Percentiles rank a stretch among this genome's conserved stretches.
These are phyloP conservation scores for Aethionema arabicum DNA, from an alignment of 345 rosid species.

Conservation along the genomic window DNA sequence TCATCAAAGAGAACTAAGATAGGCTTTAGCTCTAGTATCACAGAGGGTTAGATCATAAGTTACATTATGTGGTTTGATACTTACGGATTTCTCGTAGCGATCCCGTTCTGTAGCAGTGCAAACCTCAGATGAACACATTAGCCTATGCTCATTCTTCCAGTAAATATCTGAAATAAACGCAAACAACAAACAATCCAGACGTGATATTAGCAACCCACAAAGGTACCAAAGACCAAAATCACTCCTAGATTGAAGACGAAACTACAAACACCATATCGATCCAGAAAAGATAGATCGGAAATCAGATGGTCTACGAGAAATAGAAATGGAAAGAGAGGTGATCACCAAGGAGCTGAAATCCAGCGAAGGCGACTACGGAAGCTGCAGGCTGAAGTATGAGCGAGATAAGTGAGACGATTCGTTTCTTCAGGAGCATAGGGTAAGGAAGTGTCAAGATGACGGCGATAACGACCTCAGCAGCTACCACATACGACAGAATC, in stretches of 20 bases:
- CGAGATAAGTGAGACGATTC: slow-evolving; percentile 65
- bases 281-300: background rate
- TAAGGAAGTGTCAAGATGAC: slow-evolving; percentile 65
- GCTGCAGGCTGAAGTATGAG: slow-evolving; percentile 70
- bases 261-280: slow-evolving; percentile 1
- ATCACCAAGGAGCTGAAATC: slow-evolving; percentile 74
- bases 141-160: slow-evolving; percentile 88
- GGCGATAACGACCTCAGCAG: slow-evolving; percentile 67
- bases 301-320: background rate
- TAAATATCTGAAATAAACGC: slow-evolving; percentile 54
- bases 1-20: background rate
- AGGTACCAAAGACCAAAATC: slow-evolving; percentile 1
- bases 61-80: slow-evolving; percentile 19
- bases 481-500: slow-evolving; percentile 72
- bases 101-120: slow-evolving; percentile 86
- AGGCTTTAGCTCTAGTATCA: background rate
- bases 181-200: background rate
- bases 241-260: background rate
- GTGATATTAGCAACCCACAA: background rate
- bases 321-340: background rate
- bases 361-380: slow-evolving; percentile 76
- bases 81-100: slow-evolving; percentile 79
- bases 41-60: background rate
- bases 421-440: slow-evolving; percentile 65
- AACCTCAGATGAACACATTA: slow-evolving; percentile 67